Percentiles rank a stretch among this genome's conserved stretches.
Evolutionary conservation across 129 eudicot species (phyloP).

Genomic region (Pseudognaphalium luteoalbum): DNA sequence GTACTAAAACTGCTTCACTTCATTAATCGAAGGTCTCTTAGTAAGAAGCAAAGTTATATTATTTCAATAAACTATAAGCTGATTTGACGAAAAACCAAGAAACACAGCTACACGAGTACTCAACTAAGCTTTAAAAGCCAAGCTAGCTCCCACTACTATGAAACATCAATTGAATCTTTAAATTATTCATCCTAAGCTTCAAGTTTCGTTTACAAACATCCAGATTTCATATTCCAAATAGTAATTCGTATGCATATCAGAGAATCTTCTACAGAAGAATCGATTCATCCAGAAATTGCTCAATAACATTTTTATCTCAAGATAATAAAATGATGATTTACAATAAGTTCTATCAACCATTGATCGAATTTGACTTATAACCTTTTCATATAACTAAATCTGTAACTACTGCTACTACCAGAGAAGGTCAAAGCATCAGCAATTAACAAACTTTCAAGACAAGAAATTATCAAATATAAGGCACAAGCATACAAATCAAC

Average conservation of each 20-base stretch:
- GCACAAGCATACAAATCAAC: not conserved
- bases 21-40: not conserved
- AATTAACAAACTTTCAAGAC: not conserved
- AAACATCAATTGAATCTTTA: slow-evolving; percentile 2
- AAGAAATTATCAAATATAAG: not conserved
- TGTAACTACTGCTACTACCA: not conserved
- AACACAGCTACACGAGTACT: not conserved
- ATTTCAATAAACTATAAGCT: not conserved
- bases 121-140: not conserved
- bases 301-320: not conserved
- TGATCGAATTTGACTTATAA: not conserved
- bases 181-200: not conserved
- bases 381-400: not conserved
- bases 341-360: too few species aligned
- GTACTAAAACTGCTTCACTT: too few species aligned
- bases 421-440: not conserved
- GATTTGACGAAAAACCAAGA: not conserved
- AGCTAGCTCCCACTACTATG: slow-evolving; percentile 2
- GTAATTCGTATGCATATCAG: not conserved
- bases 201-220: not conserved
- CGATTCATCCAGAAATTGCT: not conserved
- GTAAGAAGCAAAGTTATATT: not conserved
- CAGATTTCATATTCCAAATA: not conserved
- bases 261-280: not conserved
- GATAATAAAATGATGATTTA: too few species aligned